phyloP scores from a whole-genome alignment of 192 early-diverging fungal species.

The Podila verticillata region DNA sequence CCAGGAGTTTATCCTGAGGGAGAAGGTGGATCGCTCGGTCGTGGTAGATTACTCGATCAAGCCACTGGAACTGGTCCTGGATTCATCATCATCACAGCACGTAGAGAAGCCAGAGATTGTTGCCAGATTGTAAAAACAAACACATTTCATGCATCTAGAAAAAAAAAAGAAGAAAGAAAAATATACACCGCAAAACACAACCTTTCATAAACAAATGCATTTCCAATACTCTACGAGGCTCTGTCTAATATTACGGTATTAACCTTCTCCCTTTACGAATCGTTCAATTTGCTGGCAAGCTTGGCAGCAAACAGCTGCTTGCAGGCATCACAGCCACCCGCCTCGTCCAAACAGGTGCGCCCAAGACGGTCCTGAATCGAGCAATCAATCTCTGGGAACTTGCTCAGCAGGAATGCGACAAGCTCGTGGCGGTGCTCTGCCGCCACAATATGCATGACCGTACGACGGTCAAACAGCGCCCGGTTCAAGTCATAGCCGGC shows the following conservation, averaged over 20 bases:
- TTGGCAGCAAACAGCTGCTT: slow-evolving; percentile 8
- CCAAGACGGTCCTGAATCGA: slow-evolving; percentile 63
- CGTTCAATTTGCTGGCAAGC: no score
- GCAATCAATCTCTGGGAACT: slow-evolving; percentile 54
- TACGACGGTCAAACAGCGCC: slow-evolving; percentile 68
- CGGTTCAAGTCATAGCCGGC: slow-evolving; percentile 77
- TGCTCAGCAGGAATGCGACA: slow-evolving; percentile 56
- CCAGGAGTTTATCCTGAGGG: slow-evolving; percentile 29
- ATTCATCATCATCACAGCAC: neutral
- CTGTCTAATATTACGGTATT: no score
- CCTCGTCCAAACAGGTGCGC: slow-evolving; percentile 64
- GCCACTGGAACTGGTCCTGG: neutral
- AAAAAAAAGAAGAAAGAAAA: no score
- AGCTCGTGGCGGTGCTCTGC: slow-evolving; percentile 54
- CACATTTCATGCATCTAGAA: no score
- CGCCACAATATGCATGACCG: slow-evolving; percentile 74
- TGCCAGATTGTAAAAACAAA: slow-evolving; percentile 25
- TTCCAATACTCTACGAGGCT: no score
- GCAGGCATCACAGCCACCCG: slow-evolving; percentile 36
- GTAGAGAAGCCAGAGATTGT: slow-evolving; percentile 11
- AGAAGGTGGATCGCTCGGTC: slow-evolving; percentile 35
- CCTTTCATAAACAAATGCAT: no score
- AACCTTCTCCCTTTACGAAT: no score
- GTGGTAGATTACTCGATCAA: slow-evolving; percentile 13
- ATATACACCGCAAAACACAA: no score